These are phyloP conservation scores for Aspergillus costaricaensis DNA, from an alignment of 2,329 filamentous ascomycete genomes.

Conservation along the genomic window DNA sequence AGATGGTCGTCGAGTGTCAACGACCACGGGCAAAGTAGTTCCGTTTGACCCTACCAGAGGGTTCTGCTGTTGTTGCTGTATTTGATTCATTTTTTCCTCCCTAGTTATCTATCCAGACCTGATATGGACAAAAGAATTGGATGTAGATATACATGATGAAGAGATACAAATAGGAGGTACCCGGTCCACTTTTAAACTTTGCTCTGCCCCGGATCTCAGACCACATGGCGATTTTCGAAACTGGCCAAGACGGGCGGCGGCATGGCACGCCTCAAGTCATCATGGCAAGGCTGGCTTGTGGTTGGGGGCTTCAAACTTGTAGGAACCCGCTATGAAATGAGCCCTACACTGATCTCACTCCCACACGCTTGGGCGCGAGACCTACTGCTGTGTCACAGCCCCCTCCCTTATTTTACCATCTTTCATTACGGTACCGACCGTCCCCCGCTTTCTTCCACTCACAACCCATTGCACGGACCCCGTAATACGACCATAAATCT, in stretches of 20 bases:
- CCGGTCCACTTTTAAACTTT: neutral
- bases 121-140: neutral
- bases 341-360: neutral
- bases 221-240: neutral
- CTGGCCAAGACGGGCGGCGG: neutral
- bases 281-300: neutral
- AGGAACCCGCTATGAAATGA: neutral
- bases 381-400: neutral
- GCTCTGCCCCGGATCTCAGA: too few relatives aligned
- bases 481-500: too few relatives aligned
- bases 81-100: neutral
- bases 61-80: neutral
- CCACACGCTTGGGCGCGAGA: neutral
- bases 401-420: neutral
- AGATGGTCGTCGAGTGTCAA: neutral
- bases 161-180: neutral
- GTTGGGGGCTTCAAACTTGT: neutral
- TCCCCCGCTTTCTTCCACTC: too few relatives aligned
- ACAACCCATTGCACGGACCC: neutral
- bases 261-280: neutral
- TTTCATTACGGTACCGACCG: neutral
- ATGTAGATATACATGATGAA: neutral
- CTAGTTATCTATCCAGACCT: neutral
- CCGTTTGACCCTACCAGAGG: neutral
- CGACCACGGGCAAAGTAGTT: neutral